Evolutionary conservation across 163 green algal species (phyloP).

Genomic region (Coccomyxa subellipsoidea): DNA sequence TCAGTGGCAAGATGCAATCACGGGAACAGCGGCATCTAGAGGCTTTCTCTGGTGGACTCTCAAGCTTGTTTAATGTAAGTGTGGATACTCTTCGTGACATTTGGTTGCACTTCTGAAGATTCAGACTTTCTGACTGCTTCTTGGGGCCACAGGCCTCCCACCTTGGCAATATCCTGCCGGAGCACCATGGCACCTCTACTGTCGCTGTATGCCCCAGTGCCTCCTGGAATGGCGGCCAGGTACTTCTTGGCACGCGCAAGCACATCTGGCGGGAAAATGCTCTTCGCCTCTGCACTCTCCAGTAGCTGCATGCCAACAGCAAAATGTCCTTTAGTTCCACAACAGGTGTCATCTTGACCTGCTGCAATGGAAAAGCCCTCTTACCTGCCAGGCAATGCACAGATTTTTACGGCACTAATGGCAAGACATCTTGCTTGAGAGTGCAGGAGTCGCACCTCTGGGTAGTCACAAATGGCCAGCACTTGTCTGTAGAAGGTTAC

Average conservation of each 20-base stretch:
- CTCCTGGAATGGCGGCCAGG: slow-evolving; percentile 49
- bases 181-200: slow-evolving; percentile 67
- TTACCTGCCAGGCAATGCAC: too few species aligned
- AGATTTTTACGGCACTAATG: too few species aligned
- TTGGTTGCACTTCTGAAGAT: too few species aligned
- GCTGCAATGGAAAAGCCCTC: too few species aligned
- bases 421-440: neutral
- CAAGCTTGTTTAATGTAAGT: too few species aligned
- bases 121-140: too few species aligned
- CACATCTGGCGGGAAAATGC: slow-evolving; percentile 80
- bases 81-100: too few species aligned
- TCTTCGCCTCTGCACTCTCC: slow-evolving; percentile 43
- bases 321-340: too few species aligned
- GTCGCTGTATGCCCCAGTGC: slow-evolving; percentile 85
- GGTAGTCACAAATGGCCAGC: slow-evolving; percentile 82
- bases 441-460: slow-evolving; percentile 49
- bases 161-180: slow-evolving; percentile 74
- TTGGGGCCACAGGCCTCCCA: neutral
- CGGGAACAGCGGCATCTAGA: too few species aligned
- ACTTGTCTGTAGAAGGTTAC: slow-evolving; percentile 93
- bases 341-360: too few species aligned
- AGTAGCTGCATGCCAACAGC: slow-evolving; percentile 57
- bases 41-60: too few species aligned
- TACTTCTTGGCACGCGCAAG: slow-evolving; percentile 63
- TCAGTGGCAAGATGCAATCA: too few species aligned